Conservation (phyloP, 306 rosid species). For the Lablab purpureus region DNA sequence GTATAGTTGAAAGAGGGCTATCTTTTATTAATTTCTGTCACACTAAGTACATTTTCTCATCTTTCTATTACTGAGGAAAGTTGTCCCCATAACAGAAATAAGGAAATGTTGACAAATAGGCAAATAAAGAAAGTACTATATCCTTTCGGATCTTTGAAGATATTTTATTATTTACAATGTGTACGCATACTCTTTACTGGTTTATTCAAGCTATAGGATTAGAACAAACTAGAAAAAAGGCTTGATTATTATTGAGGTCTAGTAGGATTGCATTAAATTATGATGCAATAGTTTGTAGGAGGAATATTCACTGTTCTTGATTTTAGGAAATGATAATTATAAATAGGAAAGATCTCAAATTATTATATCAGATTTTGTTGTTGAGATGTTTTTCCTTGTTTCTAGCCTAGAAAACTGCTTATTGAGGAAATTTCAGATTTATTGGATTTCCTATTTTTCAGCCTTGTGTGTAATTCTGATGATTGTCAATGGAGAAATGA, state of each 20-base stretch:
- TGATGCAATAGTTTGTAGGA: background rate
- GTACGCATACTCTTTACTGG: background rate
- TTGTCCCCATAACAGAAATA: background rate
- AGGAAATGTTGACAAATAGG: background rate
- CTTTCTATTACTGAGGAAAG: background rate
- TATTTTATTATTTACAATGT: too few species aligned
- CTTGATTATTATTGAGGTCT: background rate
- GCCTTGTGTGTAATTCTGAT: background rate
- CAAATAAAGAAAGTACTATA: background rate
- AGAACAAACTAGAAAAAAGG: background rate
- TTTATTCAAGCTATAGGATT: constrained; percentile 21
- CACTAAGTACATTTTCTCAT: background rate
- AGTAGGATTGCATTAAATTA: constrained; percentile 12
- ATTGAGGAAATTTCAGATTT: background rate
- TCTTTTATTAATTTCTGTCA: background rate
- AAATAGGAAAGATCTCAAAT: background rate
- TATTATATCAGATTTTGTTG: background rate
- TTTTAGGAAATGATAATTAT: too few species aligned
- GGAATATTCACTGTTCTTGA: too few species aligned
- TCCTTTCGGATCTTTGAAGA: too few species aligned
- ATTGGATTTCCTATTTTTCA: background rate
- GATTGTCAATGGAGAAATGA: background rate
- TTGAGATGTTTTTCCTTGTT: background rate
- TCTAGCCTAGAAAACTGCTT: too few species aligned
- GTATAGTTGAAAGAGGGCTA: background rate